Conservation (phyloP, 768 basidiomycete genomes). For the Tylopilus vinaceipallidus region DNA sequence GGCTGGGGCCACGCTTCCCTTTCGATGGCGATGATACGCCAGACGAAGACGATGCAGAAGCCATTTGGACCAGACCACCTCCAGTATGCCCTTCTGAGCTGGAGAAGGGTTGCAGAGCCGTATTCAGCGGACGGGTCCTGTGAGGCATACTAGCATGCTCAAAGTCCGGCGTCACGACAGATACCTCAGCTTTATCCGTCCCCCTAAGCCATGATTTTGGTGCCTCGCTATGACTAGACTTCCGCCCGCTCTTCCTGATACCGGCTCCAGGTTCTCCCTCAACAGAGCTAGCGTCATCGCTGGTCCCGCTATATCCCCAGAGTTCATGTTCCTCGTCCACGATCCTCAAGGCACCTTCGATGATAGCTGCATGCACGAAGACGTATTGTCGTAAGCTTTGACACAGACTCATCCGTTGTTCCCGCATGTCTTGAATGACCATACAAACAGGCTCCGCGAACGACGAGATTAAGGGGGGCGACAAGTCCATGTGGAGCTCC, state of each 20-base stretch:
- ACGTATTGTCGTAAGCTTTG: conserved; percentile 94
- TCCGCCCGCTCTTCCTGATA: conserved; percentile 14
- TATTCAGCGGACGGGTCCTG: conserved; percentile 8
- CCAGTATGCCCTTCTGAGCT: conserved; percentile 6
- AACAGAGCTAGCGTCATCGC: conserved; percentile 20
- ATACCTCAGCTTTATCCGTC: background rate
- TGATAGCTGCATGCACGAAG: conserved; percentile 84
- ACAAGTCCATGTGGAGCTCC: conserved; percentile 47
- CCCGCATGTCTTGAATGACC: conserved; percentile 89
- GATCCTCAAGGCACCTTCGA: conserved; percentile 77
- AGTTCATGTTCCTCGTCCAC: conserved; percentile 66
- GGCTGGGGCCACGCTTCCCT: conserved; percentile 68
- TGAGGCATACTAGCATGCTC: conserved; percentile 1
- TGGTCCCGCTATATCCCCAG: conserved; percentile 25
- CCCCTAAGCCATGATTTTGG: conserved; percentile 4
- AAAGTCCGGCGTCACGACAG: background rate
- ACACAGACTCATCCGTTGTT: conserved; percentile 95
- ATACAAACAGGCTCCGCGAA: conserved; percentile 77
- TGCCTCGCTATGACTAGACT: conserved; percentile 16
- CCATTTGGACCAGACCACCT: conserved; percentile 3
- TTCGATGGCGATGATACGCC: conserved; percentile 35
- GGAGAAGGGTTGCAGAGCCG: background rate
- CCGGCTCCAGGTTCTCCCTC: conserved; percentile 9
- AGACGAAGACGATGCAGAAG: conserved; percentile 14
- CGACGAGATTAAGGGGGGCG: conserved; percentile 59